These are phyloP conservation scores for Mycena vitilis DNA, from an alignment of 768 basidiomycete genomes.

Conservation along the genomic window DNA sequence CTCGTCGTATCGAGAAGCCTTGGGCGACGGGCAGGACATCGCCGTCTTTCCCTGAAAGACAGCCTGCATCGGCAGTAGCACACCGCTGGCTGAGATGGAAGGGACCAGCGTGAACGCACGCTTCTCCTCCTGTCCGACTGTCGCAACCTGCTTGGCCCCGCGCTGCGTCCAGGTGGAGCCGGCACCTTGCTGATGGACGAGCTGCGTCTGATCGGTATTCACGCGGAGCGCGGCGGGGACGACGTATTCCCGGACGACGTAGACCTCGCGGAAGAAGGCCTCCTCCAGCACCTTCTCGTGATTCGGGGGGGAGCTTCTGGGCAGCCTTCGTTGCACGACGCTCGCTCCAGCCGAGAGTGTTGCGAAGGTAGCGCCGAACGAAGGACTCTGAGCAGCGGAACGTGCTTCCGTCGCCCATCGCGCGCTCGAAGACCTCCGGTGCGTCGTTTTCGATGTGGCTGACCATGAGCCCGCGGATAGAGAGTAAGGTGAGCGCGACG, in stretches of 20 bases:
- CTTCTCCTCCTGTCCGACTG: conserved; percentile 53
- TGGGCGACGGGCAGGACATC: not conserved
- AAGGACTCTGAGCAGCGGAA: conserved; percentile 35
- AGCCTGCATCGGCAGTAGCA: not conserved
- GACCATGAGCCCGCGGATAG: conserved; percentile 44
- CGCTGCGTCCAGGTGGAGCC: conserved; percentile 44
- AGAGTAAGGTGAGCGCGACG: conserved; percentile 40
- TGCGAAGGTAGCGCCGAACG: conserved; percentile 19
- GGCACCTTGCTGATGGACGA: conserved; percentile 39
- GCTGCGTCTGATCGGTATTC: conserved; percentile 49
- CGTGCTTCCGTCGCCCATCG: conserved; percentile 37
- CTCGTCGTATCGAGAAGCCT: not conserved
- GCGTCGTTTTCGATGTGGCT: conserved; percentile 35
- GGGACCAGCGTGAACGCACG: conserved; percentile 53
- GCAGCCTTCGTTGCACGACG: conserved; percentile 46
- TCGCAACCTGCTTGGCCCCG: conserved; percentile 34
- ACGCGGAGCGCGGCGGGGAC: conserved; percentile 33
- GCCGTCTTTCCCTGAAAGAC: not conserved
- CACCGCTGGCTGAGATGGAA: conserved; percentile 13
- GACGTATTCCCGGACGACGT: conserved; percentile 39
- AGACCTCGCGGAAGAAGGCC: conserved; percentile 39
- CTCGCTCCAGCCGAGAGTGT: conserved; percentile 39
- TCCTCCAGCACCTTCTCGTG: conserved; percentile 35
- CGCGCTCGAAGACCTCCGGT: not conserved
- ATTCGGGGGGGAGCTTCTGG: conserved; percentile 49